These are phyloP conservation scores for Nakaseomyces nivariensis DNA, from an alignment of 1,139 yeast genomes.

Conservation along the genomic window DNA sequence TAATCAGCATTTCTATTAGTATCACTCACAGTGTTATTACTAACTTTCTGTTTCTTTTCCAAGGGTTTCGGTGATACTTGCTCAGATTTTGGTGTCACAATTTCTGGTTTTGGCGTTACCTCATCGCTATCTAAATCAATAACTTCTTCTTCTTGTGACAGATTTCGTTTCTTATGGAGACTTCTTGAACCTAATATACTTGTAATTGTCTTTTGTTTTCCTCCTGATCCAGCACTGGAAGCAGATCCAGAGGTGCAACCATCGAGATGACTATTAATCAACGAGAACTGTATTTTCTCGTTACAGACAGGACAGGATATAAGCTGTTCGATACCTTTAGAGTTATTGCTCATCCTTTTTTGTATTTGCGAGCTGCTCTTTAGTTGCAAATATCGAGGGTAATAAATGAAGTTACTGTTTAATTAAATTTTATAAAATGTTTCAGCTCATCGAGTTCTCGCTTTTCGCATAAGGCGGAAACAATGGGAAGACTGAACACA, in stretches of 20 bases:
- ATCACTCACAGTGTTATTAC: background rate
- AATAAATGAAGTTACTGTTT: too few species aligned
- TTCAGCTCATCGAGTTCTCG: background rate
- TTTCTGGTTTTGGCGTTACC: background rate
- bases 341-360: background rate
- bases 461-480: too few species aligned
- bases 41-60: conserved; percentile 3
- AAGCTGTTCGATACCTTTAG: conserved; percentile 14
- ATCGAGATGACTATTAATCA: conserved; percentile 26
- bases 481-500: too few species aligned
- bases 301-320: conserved; percentile 27
- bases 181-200: conserved; percentile 5
- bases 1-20: conserved; percentile 24
- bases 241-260: conserved; percentile 13
- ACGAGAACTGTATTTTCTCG: conserved; percentile 17
- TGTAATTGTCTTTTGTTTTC: conserved; percentile 10
- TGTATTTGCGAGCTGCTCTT: background rate
- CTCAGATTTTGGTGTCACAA: background rate
- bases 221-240: background rate
- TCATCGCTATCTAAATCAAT: conserved; percentile 8
- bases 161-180: conserved; percentile 10
- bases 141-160: conserved; percentile 4
- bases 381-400: too few species aligned
- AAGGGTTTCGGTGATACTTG: background rate
- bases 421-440: too few species aligned